Evolutionary conservation across 2,329 filamentous ascomycete species (phyloP).

Genomic region (Aureobasidium leucospermi): DNA sequence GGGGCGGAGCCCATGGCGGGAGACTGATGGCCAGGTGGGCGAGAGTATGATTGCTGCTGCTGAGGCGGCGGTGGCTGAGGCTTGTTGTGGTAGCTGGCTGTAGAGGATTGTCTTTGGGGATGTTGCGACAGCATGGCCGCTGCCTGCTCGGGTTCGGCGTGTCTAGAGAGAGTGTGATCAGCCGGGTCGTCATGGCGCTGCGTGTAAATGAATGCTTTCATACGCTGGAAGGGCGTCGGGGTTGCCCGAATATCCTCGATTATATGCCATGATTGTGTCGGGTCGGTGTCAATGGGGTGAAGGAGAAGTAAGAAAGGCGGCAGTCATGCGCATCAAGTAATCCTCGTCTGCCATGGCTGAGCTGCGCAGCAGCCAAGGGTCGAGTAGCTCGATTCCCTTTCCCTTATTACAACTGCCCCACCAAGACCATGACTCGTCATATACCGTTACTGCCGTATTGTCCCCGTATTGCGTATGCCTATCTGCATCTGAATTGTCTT

Average conservation of each 20-base stretch:
- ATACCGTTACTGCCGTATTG: neutral
- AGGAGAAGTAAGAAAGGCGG: neutral
- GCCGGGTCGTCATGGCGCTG: neutral
- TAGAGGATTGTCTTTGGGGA: conserved; percentile 22
- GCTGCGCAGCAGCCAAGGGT: neutral
- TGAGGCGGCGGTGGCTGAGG: conserved; percentile 32
- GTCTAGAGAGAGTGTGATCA: conserved; percentile 37
- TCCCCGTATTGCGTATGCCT: neutral
- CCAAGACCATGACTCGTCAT: conserved; percentile 1
- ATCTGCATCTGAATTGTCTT: neutral
- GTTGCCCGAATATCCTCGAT: conserved; percentile 66
- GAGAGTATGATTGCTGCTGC: conserved; percentile 16
- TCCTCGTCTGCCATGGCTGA: conserved; percentile 4
- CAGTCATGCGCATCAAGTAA: neutral
- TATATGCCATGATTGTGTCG: conserved; percentile 72
- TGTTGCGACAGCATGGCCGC: conserved; percentile 33
- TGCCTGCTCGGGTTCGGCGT: conserved; percentile 63
- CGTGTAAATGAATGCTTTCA: conserved; percentile 26
- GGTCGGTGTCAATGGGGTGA: neutral
- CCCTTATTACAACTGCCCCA: neutral
- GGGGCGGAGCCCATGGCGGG: conserved; percentile 2
- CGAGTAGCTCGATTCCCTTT: neutral
- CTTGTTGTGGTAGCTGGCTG: conserved; percentile 37
- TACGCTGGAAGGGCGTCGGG: conserved; percentile 91
- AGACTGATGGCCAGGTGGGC: conserved; percentile 13